These are phyloP conservation scores for Naematelia encephala DNA, from an alignment of 768 basidiomycete species.

Conservation along the genomic window DNA sequence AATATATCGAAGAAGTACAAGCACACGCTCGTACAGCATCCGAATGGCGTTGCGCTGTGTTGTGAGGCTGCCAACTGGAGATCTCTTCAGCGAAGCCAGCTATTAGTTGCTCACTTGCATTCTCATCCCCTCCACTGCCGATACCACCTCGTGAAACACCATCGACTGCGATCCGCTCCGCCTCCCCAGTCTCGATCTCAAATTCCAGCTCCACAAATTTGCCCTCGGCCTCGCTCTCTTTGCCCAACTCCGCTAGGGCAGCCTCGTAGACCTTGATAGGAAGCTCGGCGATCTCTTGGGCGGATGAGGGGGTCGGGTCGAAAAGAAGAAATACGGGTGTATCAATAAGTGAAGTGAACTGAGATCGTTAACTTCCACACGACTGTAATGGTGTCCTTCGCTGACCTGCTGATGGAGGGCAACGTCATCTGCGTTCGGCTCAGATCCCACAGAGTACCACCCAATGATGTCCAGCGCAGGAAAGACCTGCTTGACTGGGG, in stretches of 20 bases:
- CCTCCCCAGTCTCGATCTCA: slow-evolving; percentile 93
- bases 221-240: slow-evolving; percentile 58
- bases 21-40: slow-evolving; percentile 90
- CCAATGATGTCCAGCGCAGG: slow-evolving; percentile 96
- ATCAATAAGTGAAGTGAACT: slow-evolving; percentile 83
- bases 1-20: slow-evolving; percentile 83
- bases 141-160: slow-evolving; percentile 74
- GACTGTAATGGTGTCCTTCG: slow-evolving; percentile 1
- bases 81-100: neutral
- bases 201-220: slow-evolving; percentile 76
- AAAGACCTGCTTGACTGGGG: slow-evolving; percentile 92
- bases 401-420: slow-evolving; percentile 78
- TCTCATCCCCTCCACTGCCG: slow-evolving; percentile 60
- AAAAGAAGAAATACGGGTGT: slow-evolving; percentile 80
- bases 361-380: neutral
- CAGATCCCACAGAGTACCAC: slow-evolving; percentile 88
- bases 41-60: slow-evolving; percentile 92
- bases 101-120: slow-evolving; percentile 62
- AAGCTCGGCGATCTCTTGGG: slow-evolving; percentile 59
- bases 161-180: slow-evolving; percentile 96
- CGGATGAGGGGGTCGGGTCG: slow-evolving; percentile 53
- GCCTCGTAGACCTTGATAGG: slow-evolving; percentile 94
- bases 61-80: slow-evolving; percentile 78
- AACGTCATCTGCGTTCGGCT: slow-evolving; percentile 71
- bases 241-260: slow-evolving; percentile 69